A percentile compares a stretch with the other conserved stretches of the same genome.
Conservation (phyloP, 1,139 yeast species). For the Sugiyamaella neomexicana region DNA sequence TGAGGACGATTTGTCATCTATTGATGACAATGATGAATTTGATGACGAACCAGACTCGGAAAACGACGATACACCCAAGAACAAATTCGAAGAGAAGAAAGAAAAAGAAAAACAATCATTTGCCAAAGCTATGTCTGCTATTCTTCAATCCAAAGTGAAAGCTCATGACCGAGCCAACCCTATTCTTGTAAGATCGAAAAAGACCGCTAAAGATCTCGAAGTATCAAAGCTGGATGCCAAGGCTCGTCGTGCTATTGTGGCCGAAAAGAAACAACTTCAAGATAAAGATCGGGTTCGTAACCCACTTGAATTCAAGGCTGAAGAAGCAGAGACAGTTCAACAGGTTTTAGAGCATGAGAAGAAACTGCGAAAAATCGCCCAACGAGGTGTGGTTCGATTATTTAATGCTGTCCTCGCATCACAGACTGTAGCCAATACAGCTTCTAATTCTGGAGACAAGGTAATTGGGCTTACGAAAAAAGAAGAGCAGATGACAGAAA, state of each 20-base stretch:
- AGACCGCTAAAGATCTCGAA: conserved; percentile 68
- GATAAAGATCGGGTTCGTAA: conserved; percentile 69
- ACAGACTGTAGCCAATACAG: conserved; percentile 52
- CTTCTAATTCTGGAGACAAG: conserved; percentile 38
- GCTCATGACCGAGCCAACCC: conserved; percentile 90
- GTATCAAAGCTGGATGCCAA: conserved; percentile 79
- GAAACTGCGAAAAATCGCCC: conserved; percentile 77
- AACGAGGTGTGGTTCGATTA: conserved; percentile 87
- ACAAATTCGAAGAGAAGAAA: conserved; percentile 36
- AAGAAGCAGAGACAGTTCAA: conserved; percentile 45
- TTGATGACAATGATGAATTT: conserved; percentile 22
- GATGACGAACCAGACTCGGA: conserved; percentile 11
- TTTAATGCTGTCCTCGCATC: conserved; percentile 89
- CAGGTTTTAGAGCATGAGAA: conserved; percentile 67
- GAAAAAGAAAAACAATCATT: conserved; percentile 67
- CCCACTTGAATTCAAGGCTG: conserved; percentile 61
- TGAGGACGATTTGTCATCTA: conserved; percentile 26
- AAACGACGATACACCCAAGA: conserved; percentile 21
- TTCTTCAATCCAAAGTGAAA: conserved; percentile 80
- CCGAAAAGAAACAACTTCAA: conserved; percentile 67
- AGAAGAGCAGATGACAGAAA: conserved; percentile 65
- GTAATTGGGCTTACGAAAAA: conserved; percentile 40
- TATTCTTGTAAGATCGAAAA: conserved; percentile 71
- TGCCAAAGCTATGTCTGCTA: conserved; percentile 80
- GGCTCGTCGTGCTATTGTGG: conserved; percentile 68